Evolutionary conservation across 768 basidiomycete species (phyloP).

Genomic region (Psilocybe sp.): DNA sequence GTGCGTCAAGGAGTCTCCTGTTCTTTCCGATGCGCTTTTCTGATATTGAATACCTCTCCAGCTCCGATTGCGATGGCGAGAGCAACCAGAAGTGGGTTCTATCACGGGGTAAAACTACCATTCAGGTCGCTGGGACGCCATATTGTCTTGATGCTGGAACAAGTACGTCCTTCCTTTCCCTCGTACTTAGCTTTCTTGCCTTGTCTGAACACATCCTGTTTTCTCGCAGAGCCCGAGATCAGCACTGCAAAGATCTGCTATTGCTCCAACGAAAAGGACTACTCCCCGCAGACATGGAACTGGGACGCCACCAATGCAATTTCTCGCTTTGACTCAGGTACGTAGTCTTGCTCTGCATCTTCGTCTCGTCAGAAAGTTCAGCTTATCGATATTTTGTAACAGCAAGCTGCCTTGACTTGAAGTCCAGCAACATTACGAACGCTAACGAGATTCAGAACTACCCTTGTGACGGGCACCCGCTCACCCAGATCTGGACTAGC

Average conservation of each 20-base stretch:
- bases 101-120: conserved; percentile 22
- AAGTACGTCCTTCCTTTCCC: conserved; percentile 19
- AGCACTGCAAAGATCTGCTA: conserved; percentile 5
- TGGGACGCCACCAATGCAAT: no score
- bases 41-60: conserved; percentile 5
- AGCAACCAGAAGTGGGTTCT: conserved; percentile 31
- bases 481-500: not conserved
- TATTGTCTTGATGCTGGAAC: conserved; percentile 35
- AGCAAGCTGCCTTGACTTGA: not conserved
- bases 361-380: no score
- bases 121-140: conserved; percentile 21
- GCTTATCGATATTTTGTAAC: not conserved
- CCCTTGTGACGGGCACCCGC: not conserved
- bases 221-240: conserved; percentile 8
- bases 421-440: not conserved
- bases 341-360: no score
- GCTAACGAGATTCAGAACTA: not conserved
- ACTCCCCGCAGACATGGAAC: no score
- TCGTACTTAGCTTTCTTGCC: not conserved
- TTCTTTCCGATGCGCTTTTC: not conserved
- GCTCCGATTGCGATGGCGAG: conserved; percentile 33
- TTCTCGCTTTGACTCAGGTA: no score
- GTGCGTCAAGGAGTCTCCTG: conserved; percentile 11
- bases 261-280: no score
- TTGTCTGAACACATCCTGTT: not conserved